Evolutionary conservation across 768 basidiomycete genomes (phyloP).

Genomic region (Clavulina sp.): DNA sequence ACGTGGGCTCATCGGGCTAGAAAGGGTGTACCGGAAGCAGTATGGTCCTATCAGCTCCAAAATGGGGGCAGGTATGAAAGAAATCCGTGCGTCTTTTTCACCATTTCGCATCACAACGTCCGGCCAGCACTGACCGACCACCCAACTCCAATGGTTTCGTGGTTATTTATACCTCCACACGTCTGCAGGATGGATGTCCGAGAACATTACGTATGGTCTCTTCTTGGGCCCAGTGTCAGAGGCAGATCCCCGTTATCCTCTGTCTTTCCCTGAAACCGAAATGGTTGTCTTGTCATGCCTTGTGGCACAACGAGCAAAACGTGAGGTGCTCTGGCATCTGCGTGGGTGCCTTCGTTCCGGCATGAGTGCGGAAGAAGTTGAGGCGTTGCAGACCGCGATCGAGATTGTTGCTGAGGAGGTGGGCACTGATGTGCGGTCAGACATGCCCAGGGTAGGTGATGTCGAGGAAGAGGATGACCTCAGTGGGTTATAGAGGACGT

Average conservation of each 20-base stretch:
- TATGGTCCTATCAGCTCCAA: not conserved
- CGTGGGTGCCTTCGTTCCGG: not conserved
- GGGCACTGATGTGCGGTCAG: constrained; percentile 1
- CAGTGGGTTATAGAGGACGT: no score
- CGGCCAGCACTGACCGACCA: not conserved
- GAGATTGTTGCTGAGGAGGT: constrained; percentile 1
- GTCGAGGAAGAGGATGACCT: not conserved
- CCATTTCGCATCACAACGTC: not conserved
- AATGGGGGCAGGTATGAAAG: not conserved
- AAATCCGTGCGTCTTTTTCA: not conserved
- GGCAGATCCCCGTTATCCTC: not conserved
- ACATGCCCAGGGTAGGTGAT: constrained; percentile 3
- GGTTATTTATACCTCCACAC: no score
- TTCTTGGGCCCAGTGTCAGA: constrained; percentile 3
- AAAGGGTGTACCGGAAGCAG: not conserved
- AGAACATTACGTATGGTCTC: constrained; percentile 2
- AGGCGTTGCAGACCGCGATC: constrained; percentile 1
- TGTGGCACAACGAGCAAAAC: not conserved
- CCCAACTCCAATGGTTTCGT: no score
- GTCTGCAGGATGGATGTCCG: constrained; percentile 1
- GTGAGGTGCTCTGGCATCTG: constrained; percentile 4
- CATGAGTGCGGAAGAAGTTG: constrained; percentile 2
- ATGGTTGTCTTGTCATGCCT: constrained; percentile 2
- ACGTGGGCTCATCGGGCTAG: not conserved
- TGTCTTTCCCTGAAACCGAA: constrained; percentile 2